phyloP scores from a whole-genome alignment of 2,329 filamentous ascomycete genomes.

The Fusarium pseudocircinatum region DNA sequence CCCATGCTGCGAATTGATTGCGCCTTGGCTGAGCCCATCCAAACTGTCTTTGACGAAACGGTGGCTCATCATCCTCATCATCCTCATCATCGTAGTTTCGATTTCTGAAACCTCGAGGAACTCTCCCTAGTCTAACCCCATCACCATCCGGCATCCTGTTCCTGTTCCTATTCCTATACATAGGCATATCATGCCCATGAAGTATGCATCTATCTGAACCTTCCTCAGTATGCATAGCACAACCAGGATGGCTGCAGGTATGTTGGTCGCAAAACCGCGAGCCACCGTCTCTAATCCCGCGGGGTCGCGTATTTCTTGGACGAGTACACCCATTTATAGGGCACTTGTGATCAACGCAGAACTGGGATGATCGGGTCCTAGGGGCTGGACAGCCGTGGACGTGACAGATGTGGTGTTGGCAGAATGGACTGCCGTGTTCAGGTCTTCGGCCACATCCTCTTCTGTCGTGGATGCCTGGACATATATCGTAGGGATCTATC shows the following conservation, averaged over 20 bases:
- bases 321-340: constrained; percentile 20
- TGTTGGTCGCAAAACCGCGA: constrained; percentile 34
- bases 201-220: constrained; percentile 26
- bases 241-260: constrained; percentile 31
- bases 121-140: not conserved
- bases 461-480: constrained; percentile 13
- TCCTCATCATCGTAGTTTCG: not conserved
- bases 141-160: not conserved
- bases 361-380: constrained; percentile 21
- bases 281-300: not conserved
- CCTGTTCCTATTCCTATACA: not conserved
- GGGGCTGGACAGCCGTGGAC: constrained; percentile 31
- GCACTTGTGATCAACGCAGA: constrained; percentile 35
- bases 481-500: constrained; percentile 11
- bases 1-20: constrained; percentile 33
- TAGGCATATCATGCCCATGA: constrained; percentile 11
- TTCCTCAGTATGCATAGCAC: constrained; percentile 14
- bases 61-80: not conserved
- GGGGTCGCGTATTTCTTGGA: constrained; percentile 4
- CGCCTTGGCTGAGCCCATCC: constrained; percentile 29
- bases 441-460: constrained; percentile 15
- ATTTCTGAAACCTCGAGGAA: not conserved
- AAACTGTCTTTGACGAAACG: constrained; percentile 12
- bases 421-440: constrained; percentile 18
- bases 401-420: constrained; percentile 40